Base-by-base conservation (phyloP, 495 filamentous ascomycete species). In the Oleoguttula mirabilis region DNA sequence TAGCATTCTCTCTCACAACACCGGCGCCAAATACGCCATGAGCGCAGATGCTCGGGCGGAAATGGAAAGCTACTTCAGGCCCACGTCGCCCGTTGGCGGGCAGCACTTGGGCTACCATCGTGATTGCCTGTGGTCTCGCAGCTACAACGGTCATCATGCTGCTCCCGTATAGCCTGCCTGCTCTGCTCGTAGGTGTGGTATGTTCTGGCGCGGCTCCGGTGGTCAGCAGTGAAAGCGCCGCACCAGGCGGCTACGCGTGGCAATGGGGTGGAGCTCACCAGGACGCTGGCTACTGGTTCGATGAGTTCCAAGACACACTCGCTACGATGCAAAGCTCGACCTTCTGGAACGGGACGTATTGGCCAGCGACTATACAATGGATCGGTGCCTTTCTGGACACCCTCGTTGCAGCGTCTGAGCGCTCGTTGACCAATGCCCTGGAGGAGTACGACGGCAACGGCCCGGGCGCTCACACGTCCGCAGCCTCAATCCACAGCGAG, bases 311-410 rank as follows among this genome's bases (percentile, higher is more conserved):
- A 4, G 22, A n/a, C 15, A 31, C 24, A 8, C 19, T 48, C 2
- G n/a, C 28, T 22, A 48, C 45, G 1, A 48, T 41, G 45, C 45
- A 48, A 21, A 27, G 14, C 10, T n/a, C n/a, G n/a, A 41, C 28
- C 12, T 48, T 15, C 38, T 48, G 38, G 37, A 48, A 48, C 24
- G 45, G 36, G 10, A 36, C 37, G 2, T 41, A 41, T 17, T 48
- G 45, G 45, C 45, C 45, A 7, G 30, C 27, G 4, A 48, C 28
- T 17, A 41, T 48, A 10, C 45, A 48, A 22, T 48, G 45, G 45
- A 42, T 41, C 4, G 38, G 45, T 15, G 45, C 45, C 10, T 34
- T 41, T 21, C 21, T 48, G 15, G 32, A 48, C 21, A 41, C 45
- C 1, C 32, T 48, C 3, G 20, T 48, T n/a, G 21, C 21, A 31